Base-by-base conservation (phyloP, 208 protist genomes). In the Sergeia podlipaevii region DNA sequence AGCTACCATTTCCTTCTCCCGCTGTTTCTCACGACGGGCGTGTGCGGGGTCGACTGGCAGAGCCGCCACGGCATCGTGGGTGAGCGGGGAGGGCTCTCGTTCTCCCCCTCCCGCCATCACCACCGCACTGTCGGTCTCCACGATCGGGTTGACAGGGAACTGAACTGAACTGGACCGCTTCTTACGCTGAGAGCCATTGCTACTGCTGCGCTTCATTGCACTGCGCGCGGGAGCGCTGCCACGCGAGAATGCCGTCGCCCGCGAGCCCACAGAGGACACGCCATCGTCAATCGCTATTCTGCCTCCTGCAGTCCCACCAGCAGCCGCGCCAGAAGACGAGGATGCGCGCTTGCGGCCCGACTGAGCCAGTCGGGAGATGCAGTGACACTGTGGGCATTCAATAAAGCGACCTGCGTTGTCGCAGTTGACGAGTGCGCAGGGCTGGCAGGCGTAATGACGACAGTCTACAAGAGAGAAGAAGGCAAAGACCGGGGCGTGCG, bases 381-480 rank as follows among this genome's bases (percentile, higher is more conserved):
- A 85, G 64, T 80, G 61, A 59, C 86, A 94, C 46, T 57, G 58
- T 7, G 86, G 86, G 52, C 86, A 94, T 26, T 42, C 34, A 57
- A 94, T 89, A 43, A 59, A 65, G 15, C 78, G 73, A 0, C 86
- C 86, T 0, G 74, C 80, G 48, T 89, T 84, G 51, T 90, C 78
- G 54, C 77, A 91, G 60, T 89, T 54, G 15, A 94, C 86, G 28
- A 94, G 68, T 4, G 86, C 86, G 55, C 86, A 94, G n/a, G 86
- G 86, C 70, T 94, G 86, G 44, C 86, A 94, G 17, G 76, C 83
- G 65, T 91, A 91, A 65, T 94, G 86, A n/a, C 80, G 77, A 62
- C 86, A 94, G 69, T 94, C 82, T 2, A 90, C 72, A 15, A 94
- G 83, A 17, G 83, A 90, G 69, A 94, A 94, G 57, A 94, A 89